Conservation (phyloP, 345 rosid genomes). For the Geranium brycei region DNA sequence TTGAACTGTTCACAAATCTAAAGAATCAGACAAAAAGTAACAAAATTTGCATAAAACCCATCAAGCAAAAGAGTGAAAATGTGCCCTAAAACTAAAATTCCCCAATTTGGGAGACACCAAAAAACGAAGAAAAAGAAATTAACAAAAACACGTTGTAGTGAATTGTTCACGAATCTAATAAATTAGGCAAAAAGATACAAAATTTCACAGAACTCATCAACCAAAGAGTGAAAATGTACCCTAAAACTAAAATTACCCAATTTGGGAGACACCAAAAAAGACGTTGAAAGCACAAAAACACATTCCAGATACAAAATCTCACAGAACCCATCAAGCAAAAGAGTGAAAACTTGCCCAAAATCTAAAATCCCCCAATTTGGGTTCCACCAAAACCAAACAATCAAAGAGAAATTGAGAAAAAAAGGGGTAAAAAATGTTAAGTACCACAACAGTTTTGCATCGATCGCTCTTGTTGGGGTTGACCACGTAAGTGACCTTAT, state of each 20-base stretch:
- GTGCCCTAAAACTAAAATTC: too few species aligned
- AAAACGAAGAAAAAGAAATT: too few species aligned
- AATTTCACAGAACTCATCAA: background rate
- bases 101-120: too few species aligned
- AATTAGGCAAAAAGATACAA: background rate
- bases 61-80: too few species aligned
- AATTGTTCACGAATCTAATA: too few species aligned
- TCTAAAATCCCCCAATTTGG: background rate
- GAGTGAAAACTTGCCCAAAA: background rate
- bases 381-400: background rate
- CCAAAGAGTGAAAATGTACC: background rate
- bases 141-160: too few species aligned
- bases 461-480: constrained; percentile 27
- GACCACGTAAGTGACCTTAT: constrained; percentile 39
- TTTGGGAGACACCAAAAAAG: background rate
- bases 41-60: background rate
- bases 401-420: constrained; percentile 22
- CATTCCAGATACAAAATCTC: background rate
- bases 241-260: background rate
- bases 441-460: constrained; percentile 34
- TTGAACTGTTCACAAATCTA: too few species aligned
- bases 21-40: background rate
- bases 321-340: background rate
- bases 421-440: constrained; percentile 24
- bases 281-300: too few species aligned